A percentile compares a stretch with the other conserved stretches of the same genome.
phyloP scores from a whole-genome alignment of 306 rosid species.

The Glycine latifolia region DNA sequence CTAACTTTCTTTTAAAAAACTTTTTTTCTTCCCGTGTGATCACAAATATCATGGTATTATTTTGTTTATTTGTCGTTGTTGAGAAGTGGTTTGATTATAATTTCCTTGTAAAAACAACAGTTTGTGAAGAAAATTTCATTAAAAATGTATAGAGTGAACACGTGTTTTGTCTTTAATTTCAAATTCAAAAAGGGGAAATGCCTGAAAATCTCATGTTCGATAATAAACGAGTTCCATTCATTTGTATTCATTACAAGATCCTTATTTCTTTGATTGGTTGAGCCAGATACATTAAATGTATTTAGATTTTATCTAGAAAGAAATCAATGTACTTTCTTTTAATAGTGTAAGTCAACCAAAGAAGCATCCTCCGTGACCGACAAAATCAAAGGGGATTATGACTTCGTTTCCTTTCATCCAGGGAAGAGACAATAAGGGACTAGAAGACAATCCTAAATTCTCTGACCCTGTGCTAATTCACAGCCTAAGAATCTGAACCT shows the following conservation, averaged over 20 bases:
- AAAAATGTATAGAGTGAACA: neutral
- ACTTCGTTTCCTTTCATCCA: no score
- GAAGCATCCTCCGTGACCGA: constrained; percentile 8
- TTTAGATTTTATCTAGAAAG: neutral
- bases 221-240: neutral
- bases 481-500: no score
- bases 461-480: no score
- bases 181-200: neutral
- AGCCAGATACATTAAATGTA: neutral
- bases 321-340: neutral
- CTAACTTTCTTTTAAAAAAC: neutral
- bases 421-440: no score
- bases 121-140: neutral
- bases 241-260: neutral
- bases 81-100: neutral
- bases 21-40: neutral
- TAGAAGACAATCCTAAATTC: no score
- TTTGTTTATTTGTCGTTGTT: no score
- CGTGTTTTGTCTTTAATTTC: neutral
- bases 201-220: neutral
- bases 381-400: neutral
- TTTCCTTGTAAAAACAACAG: neutral
- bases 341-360: constrained; percentile 27
- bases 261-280: neutral
- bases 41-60: neutral